phyloP scores from a whole-genome alignment of 148 eudicot genomes.

The Amaranthus palmeri region DNA sequence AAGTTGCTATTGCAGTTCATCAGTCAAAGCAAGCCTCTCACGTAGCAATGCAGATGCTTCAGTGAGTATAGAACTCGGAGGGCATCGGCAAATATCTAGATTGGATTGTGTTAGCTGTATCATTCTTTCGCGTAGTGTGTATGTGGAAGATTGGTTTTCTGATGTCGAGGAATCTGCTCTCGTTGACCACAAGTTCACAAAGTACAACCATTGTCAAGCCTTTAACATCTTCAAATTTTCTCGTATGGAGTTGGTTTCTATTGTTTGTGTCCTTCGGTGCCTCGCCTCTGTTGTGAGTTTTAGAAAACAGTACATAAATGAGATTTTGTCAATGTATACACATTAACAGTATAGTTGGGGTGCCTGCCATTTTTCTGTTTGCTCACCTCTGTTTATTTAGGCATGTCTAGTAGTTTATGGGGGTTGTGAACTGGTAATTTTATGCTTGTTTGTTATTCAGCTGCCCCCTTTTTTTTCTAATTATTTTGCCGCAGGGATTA shows the following conservation, averaged over 20 bases:
- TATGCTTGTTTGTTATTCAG: not conserved
- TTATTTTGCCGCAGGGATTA: too few species aligned
- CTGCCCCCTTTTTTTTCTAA: not conserved
- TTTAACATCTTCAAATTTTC: conserved; percentile 9
- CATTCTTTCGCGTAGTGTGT: conserved; percentile 23
- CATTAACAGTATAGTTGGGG: conserved; percentile 15
- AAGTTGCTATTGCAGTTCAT: not conserved
- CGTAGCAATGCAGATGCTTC: conserved; percentile 12
- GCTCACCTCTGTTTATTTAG: conserved; percentile 20
- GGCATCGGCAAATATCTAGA: conserved; percentile 9
- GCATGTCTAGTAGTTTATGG: conserved; percentile 16
- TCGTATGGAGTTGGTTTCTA: conserved; percentile 14
- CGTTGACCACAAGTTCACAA: conserved; percentile 7
- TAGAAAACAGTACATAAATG: conserved; percentile 27
- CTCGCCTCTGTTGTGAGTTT: conserved; percentile 30
- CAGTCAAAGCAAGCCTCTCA: conserved; percentile 2
- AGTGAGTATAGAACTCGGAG: not conserved
- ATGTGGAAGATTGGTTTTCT: conserved; percentile 12
- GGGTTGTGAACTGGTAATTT: conserved; percentile 12
- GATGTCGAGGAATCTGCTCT: conserved; percentile 14
- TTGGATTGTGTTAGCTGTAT: conserved; percentile 25
- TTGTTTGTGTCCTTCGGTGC: conserved; percentile 17
- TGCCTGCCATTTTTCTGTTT: not conserved
- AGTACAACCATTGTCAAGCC: conserved; percentile 20
- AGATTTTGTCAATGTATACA: conserved; percentile 38